Evolutionary conservation across 2,329 filamentous ascomycete genomes (phyloP), one percentile per base, ranked within the genome.

Genomic region (Verticillium nubilum): DNA sequence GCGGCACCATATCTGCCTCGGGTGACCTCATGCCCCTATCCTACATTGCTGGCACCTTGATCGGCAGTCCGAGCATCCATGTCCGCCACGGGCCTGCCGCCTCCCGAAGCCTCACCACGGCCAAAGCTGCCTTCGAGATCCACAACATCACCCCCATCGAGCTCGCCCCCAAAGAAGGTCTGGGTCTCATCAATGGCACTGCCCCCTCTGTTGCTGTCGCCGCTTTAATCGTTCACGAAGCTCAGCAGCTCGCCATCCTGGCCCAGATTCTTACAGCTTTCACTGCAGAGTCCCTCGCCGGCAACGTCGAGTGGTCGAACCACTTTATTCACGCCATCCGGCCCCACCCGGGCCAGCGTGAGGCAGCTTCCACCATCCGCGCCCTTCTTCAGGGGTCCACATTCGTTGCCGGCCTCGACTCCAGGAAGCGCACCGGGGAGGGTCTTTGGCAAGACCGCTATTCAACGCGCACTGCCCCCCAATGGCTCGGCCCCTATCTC

Each of bases 401-500:
- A 13, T 72, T 86, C 9, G 75, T 78, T 31, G 64, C 69, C 26
- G 70, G 67, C 31, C 62, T 70, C 61, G 67, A 65, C 56, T 61
- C 58, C 15, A 63, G 68, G 27, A 70, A 65, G 57, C 67, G 69
- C 37, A 67, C 65, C 0, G 72, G 70, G 17, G 59, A 67, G 47
- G 69, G 76, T 57, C 74, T 87, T 2, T 76, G 76, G 56, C 85
- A 90, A 67, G 87, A 90, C 68, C 79, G 87, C 2, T 90, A 90
- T 66, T 77, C 86, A 0, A 74, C 87, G 2, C 79, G 88, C 7
- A 89, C 84, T 0, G 80, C 85, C 0, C 78, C 85, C 0, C 87
- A 91, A 70, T 90, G 87, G 87, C 76, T 90, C 29, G 86, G 86
- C 0, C 87, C 87, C 0, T 77, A 84, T 19, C 72, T 90, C 0